Percentiles rank a stretch among this genome's conserved stretches.
Conservation (phyloP, 768 basidiomycete genomes). For the Ramaria sp. region DNA sequence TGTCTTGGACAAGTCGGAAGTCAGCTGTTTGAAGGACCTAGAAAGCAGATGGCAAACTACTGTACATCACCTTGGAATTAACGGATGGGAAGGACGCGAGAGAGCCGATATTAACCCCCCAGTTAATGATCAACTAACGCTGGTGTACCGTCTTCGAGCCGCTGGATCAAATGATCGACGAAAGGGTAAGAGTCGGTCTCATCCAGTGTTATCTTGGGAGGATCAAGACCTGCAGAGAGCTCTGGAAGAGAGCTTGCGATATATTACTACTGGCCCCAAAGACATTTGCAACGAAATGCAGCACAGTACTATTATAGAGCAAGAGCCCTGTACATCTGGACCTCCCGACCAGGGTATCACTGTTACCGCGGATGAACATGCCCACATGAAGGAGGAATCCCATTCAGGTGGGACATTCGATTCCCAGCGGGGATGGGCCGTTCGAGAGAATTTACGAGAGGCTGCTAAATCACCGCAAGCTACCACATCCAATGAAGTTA, state of each 20-base stretch:
- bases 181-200: not conserved
- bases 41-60: constrained; percentile 22
- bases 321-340: no score
- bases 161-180: not conserved
- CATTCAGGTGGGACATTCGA: not conserved
- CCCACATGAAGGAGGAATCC: not conserved
- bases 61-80: constrained; percentile 16
- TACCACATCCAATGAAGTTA: not conserved
- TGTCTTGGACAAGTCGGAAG: not conserved
- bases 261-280: no score
- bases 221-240: not conserved
- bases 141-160: constrained; percentile 36
- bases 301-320: no score
- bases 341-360: not conserved
- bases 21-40: constrained; percentile 22
- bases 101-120: not conserved
- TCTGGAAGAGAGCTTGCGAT: not conserved
- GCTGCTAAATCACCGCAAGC: not conserved
- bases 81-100: constrained; percentile 9
- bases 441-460: not conserved
- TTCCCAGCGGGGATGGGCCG: not conserved
- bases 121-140: constrained; percentile 32
- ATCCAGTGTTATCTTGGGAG: not conserved
- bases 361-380: not conserved
- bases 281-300: no score